phyloP scores from a whole-genome alignment of 768 basidiomycete species.

The Kwoniella pini region DNA sequence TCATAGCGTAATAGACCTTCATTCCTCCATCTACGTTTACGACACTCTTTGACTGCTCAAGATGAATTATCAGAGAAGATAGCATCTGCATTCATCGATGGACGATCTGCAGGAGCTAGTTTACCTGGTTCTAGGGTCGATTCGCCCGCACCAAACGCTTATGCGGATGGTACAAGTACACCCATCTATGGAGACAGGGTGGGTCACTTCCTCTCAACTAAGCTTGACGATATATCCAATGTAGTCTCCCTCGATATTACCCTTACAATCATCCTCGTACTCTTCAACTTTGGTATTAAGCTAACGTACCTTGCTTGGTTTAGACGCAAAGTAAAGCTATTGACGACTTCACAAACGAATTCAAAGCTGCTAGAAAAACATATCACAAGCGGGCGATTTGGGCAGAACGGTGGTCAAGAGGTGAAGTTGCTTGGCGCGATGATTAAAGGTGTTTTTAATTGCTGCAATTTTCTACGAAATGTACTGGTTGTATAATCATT shows the following conservation, averaged over 20 bases:
- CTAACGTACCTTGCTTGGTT: not conserved
- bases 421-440: conserved; percentile 83
- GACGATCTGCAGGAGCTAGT: conserved; percentile 53
- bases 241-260: too few relatives aligned
- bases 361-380: conserved; percentile 80
- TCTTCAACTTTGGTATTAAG: not conserved
- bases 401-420: conserved; percentile 81
- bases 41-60: conserved; percentile 84
- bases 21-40: conserved; percentile 82
- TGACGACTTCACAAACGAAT: conserved; percentile 83
- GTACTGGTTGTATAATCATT: not conserved
- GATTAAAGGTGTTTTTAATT: too few relatives aligned
- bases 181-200: conserved; percentile 26
- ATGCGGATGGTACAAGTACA: conserved; percentile 16
- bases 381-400: conserved; percentile 93
- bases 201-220: conserved; percentile 6
- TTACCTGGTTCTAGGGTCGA: conserved; percentile 36
- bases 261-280: too few relatives aligned
- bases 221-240: too few relatives aligned
- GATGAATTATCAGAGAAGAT: conserved; percentile 85
- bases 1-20: conserved; percentile 76
- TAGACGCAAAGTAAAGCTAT: conserved; percentile 59
- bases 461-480: not conserved
- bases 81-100: conserved; percentile 78
- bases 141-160: conserved; percentile 44